phyloP scores from a whole-genome alignment of 176 grass and related monocot species.

The Leersia perrieri region DNA sequence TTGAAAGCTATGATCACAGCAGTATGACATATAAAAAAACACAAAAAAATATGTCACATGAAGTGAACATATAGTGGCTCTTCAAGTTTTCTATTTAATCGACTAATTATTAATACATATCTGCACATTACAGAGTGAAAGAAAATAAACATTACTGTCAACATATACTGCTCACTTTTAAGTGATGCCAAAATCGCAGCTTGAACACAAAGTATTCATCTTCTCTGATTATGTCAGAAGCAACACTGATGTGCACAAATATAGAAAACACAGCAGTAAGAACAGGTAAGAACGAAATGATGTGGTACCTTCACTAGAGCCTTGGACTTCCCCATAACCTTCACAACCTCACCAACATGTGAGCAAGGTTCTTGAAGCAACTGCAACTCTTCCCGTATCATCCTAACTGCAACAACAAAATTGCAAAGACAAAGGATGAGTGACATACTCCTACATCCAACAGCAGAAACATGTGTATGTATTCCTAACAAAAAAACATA shows the following conservation, averaged over 20 bases:
- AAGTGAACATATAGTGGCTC: too few species aligned
- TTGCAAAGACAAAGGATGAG: background rate
- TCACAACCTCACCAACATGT: conserved; percentile 93
- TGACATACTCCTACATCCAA: background rate
- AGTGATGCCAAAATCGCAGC: background rate
- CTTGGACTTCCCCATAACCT: too few species aligned
- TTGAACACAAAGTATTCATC: background rate
- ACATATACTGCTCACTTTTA: background rate
- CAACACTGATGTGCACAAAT: background rate
- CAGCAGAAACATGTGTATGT: background rate
- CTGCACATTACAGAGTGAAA: too few species aligned
- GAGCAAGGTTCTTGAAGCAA: conserved; percentile 84
- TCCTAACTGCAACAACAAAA: conserved; percentile 49
- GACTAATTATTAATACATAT: too few species aligned
- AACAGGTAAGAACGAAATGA: background rate
- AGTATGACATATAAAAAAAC: background rate
- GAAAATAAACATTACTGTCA: too few species aligned
- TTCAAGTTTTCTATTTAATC: too few species aligned
- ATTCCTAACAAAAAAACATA: background rate
- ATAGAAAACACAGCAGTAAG: background rate
- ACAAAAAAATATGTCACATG: too few species aligned
- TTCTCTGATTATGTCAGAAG: background rate
- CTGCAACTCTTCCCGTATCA: conserved; percentile 70
- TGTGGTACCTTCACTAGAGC: conserved; percentile 85
- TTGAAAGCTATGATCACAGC: background rate